Evolutionary conservation across 1,284 basidiomycete species (phyloP), one percentile per base, ranked within the genome.

Genomic region (Ustilago cynodontis): DNA sequence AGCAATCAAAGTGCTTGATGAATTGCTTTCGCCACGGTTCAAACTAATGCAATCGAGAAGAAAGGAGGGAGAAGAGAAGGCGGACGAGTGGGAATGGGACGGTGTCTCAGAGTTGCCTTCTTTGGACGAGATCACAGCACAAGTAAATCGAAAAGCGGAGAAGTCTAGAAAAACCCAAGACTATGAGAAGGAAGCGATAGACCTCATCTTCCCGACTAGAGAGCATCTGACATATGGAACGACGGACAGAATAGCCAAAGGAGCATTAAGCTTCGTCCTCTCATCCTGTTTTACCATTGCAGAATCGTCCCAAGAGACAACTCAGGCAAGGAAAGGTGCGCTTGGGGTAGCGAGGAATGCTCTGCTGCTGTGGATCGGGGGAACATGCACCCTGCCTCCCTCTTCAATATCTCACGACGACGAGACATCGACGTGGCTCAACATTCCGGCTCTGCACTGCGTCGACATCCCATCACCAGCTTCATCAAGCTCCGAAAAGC

Each of bases 11-110:
- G 81, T 84, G 28, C 55, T 83, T 0, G 47, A n/a, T 1, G 54
- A 67, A 24, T 61, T 84, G 14, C 68, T 85, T 0, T 29, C 18
- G 3, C 79, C 82, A 5, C 71, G 81, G 5, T 68, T 57, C 20
- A 49, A 20, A 26, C 13, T 9, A 20, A 26, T 3, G 14, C 33
- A 39, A 0, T 7, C 49, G 1, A 5, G 26, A 20, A n/a, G 18
- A 6, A 10, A 1, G 53, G 37, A 37, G 22, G 4, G 6, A 3
- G 9, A 24, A 3, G 9, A 1, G 0, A 35, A 22, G 16, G 10
- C 39, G 31, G 49, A 20, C 10, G 77, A 68, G 5, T 85, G 81
- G 82, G 84, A 85, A 35, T 85, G 84, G 84, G 84, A 85, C 41
- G 84, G 84, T 10, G 71, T 70, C 1, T 81, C 80, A 1, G 81